Conservation (phyloP, 140 eudicot genomes). For the Oenanthe javanica region DNA sequence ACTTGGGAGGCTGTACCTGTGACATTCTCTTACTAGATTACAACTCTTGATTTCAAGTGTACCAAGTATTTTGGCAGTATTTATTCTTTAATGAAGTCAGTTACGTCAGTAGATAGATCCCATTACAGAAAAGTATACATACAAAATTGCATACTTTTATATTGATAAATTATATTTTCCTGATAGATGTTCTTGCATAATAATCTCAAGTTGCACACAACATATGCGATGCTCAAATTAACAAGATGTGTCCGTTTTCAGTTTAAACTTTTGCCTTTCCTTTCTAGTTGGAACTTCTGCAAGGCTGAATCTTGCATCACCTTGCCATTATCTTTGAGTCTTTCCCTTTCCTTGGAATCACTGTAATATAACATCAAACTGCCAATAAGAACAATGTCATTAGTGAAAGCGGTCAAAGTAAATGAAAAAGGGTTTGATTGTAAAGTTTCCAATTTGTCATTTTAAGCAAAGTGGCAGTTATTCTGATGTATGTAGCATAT, state of each 20-base stretch:
- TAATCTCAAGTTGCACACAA: background rate
- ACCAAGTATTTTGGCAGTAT: background rate
- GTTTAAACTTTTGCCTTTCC: background rate
- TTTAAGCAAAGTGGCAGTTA: background rate
- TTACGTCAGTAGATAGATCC: background rate
- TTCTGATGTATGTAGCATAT: background rate
- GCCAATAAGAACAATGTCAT: background rate
- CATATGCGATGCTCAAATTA: background rate
- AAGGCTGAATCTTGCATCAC: background rate
- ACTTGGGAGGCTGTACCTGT: background rate
- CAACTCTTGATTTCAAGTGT: background rate
- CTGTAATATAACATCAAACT: background rate
- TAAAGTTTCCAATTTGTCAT: background rate
- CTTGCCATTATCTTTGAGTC: background rate
- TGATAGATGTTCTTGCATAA: background rate
- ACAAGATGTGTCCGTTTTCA: background rate
- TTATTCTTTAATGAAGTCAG: background rate
- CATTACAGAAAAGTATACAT: background rate
- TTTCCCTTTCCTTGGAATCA: background rate
- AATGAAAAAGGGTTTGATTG: background rate
- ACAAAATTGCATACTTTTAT: background rate
- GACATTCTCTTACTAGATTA: background rate
- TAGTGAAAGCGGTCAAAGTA: background rate
- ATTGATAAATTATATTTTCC: background rate
- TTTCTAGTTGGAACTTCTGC: background rate